A percentile compares a stretch with the other conserved stretches of the same genome.
These are phyloP conservation scores for Rosa rugosa DNA, from an alignment of 306 rosid genomes.

Conservation along the genomic window DNA sequence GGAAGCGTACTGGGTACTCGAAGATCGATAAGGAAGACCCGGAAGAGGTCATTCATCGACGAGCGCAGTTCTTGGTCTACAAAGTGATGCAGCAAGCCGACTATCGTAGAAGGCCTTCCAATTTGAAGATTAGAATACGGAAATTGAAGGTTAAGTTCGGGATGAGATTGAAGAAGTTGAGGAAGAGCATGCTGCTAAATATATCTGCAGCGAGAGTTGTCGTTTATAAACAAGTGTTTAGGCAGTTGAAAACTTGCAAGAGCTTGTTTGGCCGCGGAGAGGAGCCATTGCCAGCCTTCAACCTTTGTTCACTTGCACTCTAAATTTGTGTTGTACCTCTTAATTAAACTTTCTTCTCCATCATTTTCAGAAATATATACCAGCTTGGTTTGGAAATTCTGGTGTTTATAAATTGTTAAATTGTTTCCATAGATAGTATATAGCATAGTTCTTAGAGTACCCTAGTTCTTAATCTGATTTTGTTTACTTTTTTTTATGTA, in stretches of 20 bases:
- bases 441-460: neutral
- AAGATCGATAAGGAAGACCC: slow-evolving; percentile 82
- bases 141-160: slow-evolving; percentile 79
- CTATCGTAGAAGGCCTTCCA: slow-evolving; percentile 37
- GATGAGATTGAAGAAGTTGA: slow-evolving; percentile 57
- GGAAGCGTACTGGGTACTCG: slow-evolving; percentile 35
- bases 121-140: slow-evolving; percentile 57
- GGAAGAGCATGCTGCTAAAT: slow-evolving; percentile 46
- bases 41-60: slow-evolving; percentile 52
- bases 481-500: neutral
- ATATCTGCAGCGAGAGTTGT: slow-evolving; percentile 46
- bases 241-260: slow-evolving; percentile 55
- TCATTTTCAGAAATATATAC: neutral
- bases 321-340: neutral
- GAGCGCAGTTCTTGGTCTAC: slow-evolving; percentile 84
- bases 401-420: neutral
- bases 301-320: slow-evolving; percentile 37
- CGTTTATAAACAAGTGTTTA: slow-evolving; percentile 44
- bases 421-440: neutral
- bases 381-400: neutral
- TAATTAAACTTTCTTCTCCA: neutral
- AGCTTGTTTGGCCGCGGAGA: slow-evolving; percentile 45
- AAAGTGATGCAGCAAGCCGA: slow-evolving; percentile 61
- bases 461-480: neutral
- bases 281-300: slow-evolving; percentile 36